These are phyloP conservation scores for Sporothrix luriei DNA, from an alignment of 2,329 filamentous ascomycete genomes.

Conservation along the genomic window DNA sequence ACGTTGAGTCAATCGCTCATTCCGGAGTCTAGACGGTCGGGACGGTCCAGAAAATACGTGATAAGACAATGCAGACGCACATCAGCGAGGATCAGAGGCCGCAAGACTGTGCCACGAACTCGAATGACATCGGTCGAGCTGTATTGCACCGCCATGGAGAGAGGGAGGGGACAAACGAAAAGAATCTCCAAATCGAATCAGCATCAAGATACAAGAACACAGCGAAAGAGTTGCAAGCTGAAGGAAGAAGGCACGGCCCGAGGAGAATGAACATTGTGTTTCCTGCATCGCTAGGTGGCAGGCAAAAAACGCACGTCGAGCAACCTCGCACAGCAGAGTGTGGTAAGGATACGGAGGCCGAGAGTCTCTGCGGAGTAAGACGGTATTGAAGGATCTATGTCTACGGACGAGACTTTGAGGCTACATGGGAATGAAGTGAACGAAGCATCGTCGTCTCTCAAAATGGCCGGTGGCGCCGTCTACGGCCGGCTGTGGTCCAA, in stretches of 20 bases:
- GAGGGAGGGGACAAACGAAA: neutral
- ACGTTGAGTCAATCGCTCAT: neutral
- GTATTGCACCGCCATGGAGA: neutral
- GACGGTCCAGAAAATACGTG: neutral
- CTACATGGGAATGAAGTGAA: neutral
- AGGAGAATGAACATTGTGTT: neutral
- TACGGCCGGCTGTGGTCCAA: conserved; percentile 1
- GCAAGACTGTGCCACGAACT: neutral
- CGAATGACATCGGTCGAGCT: neutral
- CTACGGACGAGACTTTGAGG: neutral
- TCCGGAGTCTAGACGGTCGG: neutral
- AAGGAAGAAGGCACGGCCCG: neutral
- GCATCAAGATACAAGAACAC: too few relatives aligned
- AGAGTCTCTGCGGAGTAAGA: neutral
- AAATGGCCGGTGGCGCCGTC: conserved; percentile 3
- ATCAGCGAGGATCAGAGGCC: neutral
- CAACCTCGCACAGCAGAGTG: conserved; percentile 1
- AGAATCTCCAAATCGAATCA: too few relatives aligned
- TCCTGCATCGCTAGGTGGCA: neutral
- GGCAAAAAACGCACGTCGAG: conserved; percentile 2
- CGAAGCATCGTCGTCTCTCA: neutral
- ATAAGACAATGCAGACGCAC: neutral
- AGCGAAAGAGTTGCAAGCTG: neutral
- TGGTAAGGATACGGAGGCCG: neutral
- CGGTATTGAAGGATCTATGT: neutral